A percentile compares a stretch with the other conserved stretches of the same genome.
These are phyloP conservation scores for Cerioporus squamosus DNA, from an alignment of 1,284 basidiomycete genomes.

Conservation along the genomic window DNA sequence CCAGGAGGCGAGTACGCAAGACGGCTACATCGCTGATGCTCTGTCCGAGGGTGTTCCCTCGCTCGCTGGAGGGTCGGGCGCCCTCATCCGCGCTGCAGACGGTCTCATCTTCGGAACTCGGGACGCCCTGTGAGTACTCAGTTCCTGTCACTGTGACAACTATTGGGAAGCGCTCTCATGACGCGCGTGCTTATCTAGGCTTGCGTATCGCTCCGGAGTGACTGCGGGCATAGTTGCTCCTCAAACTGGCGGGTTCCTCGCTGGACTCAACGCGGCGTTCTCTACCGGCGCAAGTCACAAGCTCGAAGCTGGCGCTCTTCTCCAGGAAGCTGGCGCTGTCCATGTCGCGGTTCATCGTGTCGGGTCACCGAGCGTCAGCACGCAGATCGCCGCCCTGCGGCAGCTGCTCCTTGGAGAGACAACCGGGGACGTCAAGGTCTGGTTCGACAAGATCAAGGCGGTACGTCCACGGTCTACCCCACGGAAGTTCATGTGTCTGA, in stretches of 20 bases:
- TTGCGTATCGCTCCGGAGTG: slow-evolving; percentile 65
- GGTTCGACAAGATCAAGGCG: slow-evolving; percentile 58
- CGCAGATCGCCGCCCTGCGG: slow-evolving; percentile 76
- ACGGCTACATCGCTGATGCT: slow-evolving; percentile 53
- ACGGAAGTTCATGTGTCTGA: too few species aligned
- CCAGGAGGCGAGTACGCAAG: slow-evolving; percentile 66
- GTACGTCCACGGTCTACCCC: slow-evolving; percentile 41
- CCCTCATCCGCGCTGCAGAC: slow-evolving; percentile 51
- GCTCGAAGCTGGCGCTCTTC: slow-evolving; percentile 67
- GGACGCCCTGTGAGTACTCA: slow-evolving; percentile 47
- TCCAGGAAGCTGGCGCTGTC: slow-evolving; percentile 70
- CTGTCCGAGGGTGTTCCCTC: slow-evolving; percentile 34
- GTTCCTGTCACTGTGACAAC: neutral
- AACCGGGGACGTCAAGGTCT: slow-evolving; percentile 45
- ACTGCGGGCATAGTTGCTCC: slow-evolving; percentile 65
- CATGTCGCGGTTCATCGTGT: slow-evolving; percentile 63
- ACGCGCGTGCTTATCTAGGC: slow-evolving; percentile 36
- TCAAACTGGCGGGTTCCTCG: slow-evolving; percentile 57
- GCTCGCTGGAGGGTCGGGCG: slow-evolving; percentile 37
- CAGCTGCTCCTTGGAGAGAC: slow-evolving; percentile 51
- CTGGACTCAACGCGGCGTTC: slow-evolving; percentile 73
- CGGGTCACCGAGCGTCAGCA: slow-evolving; percentile 58
- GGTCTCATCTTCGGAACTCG: slow-evolving; percentile 56
- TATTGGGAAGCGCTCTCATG: neutral
- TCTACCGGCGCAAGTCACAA: slow-evolving; percentile 65